Base-by-base conservation (phyloP, 140 eudicot genomes). In the Ambrosia hybrid region DNA sequence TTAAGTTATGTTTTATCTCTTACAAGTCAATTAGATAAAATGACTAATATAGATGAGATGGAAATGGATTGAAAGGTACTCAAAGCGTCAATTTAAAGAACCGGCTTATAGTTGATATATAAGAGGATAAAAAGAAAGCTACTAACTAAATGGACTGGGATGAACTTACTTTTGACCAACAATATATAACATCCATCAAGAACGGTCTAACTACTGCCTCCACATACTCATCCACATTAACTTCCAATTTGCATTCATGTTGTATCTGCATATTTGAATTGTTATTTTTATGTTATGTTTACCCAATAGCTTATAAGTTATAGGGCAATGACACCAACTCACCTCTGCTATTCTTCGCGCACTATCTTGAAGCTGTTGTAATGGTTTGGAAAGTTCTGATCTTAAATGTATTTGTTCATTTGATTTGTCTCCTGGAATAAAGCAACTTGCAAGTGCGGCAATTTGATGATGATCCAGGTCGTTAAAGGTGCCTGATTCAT, bases 391-490 rank as follows among this genome's bases (percentile, higher is more conserved):
- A 81, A 95, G 97, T 77, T 95, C 99, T 13, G 86, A 81, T 86
- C 97, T 83, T 83, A 95, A 76, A 33, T 95, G 95, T 21, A 91
- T 91, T 74, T 90, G 97, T 75, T 91, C 99, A 55, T 17, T 81
- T 72, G 99, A 91, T 83, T 61, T 82, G 74, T 95, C 99, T 64
- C 96, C 96, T 51, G 97, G 99, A 75, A 90, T 82, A 70, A 95
- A 95, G 81, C 99, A 95, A 73, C 99, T 95, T 73, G 95, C 95
- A 68, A 95, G 90, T 48, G 97, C 97, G 26, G 97, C 99, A 76
- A 91, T 77, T 83, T 95, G 99, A 76, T 95, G 97, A 82, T 83
- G 97, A 95, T 95, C 97, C 51, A 95, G 87, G 83, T 95, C 97
- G 75, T 95, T 91, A 74, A 95, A 91, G 26, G 97, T 95, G 67